Conservation (phyloP, 2,329 filamentous ascomycete genomes). For the Colletotrichum zoysiae region DNA sequence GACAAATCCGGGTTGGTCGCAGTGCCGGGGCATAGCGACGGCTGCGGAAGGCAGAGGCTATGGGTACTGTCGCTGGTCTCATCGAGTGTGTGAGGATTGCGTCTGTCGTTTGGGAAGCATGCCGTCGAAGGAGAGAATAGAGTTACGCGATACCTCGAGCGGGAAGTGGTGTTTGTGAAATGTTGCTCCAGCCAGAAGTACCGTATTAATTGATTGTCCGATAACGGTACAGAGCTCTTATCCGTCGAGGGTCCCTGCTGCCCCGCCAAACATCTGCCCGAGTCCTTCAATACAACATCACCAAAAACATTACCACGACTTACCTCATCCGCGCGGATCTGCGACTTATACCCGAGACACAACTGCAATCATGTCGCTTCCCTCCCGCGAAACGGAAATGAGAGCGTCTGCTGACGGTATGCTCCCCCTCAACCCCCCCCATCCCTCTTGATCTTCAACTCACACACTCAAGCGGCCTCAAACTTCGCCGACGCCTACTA, state of each 20-base stretch:
- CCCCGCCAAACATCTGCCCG: constrained; percentile 32
- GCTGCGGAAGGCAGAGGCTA: constrained; percentile 21
- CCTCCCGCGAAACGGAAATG: constrained; percentile 58
- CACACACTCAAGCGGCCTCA: constrained; percentile 69
- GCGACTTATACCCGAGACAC: not conserved
- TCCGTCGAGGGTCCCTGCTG: constrained; percentile 15
- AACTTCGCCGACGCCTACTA: constrained; percentile 82
- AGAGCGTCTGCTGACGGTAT: constrained; percentile 62
- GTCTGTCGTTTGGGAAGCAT: not conserved
- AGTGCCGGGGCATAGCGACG: constrained; percentile 14
- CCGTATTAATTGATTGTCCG: constrained; percentile 10
- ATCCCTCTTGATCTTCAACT: constrained; percentile 7
- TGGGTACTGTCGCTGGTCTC: constrained; percentile 30
- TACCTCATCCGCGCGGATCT: not conserved
- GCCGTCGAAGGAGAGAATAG: not conserved
- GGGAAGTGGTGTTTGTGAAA: not conserved
- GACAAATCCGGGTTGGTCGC: constrained; percentile 47
- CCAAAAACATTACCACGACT: constrained; percentile 1
- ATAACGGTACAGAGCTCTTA: constrained; percentile 41
- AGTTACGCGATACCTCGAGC: constrained; percentile 1
- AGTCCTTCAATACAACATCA: constrained; percentile 21
- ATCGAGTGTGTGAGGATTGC: constrained; percentile 9
- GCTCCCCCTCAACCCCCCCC: constrained; percentile 20
- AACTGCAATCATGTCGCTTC: constrained; percentile 49
- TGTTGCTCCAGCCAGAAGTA: constrained; percentile 2